Conservation (phyloP, 2,329 filamentous ascomycete species). For the Zopfia rhizophila region DNA sequence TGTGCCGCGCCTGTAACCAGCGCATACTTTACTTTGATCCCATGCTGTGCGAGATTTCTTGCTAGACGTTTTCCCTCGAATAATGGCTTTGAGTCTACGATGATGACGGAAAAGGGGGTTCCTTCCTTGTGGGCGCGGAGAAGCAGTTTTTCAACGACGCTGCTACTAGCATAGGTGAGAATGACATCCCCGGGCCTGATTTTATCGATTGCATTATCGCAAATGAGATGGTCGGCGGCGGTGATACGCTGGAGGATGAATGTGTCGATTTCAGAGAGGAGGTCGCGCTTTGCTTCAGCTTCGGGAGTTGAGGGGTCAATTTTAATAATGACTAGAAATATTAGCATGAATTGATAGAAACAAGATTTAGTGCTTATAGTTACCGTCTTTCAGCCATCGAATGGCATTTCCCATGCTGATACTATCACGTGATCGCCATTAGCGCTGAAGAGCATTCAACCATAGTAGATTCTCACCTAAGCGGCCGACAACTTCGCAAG, state of each 20-base stretch:
- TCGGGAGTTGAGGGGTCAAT: slow-evolving; percentile 89
- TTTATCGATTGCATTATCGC: slow-evolving; percentile 76
- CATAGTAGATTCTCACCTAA: too few species aligned
- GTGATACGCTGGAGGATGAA: slow-evolving; percentile 93
- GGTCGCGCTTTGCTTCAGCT: slow-evolving; percentile 78
- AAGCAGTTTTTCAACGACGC: slow-evolving; percentile 84
- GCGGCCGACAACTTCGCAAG: slow-evolving; percentile 89
- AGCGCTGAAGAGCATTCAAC: too few species aligned
- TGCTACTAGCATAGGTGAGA: slow-evolving; percentile 86
- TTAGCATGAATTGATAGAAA: not conserved
- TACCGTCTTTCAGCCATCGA: slow-evolving; percentile 83
- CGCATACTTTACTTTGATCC: slow-evolving; percentile 82
- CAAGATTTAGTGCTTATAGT: slow-evolving; percentile 15
- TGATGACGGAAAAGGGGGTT: slow-evolving; percentile 81
- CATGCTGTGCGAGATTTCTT: slow-evolving; percentile 73
- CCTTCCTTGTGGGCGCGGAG: slow-evolving; percentile 75
- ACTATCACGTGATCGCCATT: too few species aligned
- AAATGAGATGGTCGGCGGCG: slow-evolving; percentile 86
- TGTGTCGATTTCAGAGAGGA: slow-evolving; percentile 84
- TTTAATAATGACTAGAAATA: slow-evolving; percentile 75
- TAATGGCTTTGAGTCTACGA: slow-evolving; percentile 80
- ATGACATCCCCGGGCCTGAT: slow-evolving; percentile 84
- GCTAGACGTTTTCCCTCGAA: slow-evolving; percentile 79
- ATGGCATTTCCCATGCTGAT: slow-evolving; percentile 98
- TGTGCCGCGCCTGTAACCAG: slow-evolving; percentile 81